Base-by-base conservation (phyloP, 2,329 filamentous ascomycete genomes). In the Botrytis hyacinthi region DNA sequence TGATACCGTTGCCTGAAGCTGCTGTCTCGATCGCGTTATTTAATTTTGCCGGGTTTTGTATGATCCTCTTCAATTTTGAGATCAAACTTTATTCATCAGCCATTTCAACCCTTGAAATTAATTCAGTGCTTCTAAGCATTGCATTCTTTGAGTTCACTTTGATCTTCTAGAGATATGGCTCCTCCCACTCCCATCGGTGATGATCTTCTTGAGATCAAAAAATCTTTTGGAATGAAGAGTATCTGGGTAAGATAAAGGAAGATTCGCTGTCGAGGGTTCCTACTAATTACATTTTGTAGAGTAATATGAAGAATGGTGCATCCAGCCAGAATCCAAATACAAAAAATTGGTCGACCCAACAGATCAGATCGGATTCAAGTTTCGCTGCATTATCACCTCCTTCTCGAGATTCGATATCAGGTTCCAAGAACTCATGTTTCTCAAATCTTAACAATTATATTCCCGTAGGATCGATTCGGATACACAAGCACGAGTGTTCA, bases 381-480 rank as follows among this genome's bases (percentile, higher is more conserved):
- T 68, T 68, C 7, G 32, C 48, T 32, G 35, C n/a, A 22, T 5
- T 51, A 57, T 26, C 26, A 57, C 35, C 35, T 22, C 35, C n/a
- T 1, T 68, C 22, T 16, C 48, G 20, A 22, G 37, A 9, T 3
- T 42, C 63, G 2, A 48, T 48, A 20, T n/a, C 12, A 18, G 12
- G 7, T 18, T 66, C 44, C 63, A 18, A 6, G 1, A 35, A 35
- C 16, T 72, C 72, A 22, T 61, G 75, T 59, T 72, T 75, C n/a
- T 69, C 74, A 61, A 74, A 79, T 46, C 78, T 80, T 10, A 73
- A 59, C 4, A 80, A 76, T 51, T 80, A 78, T 54, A 80, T 80
- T 2, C 77, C 79, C 1, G 73, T 72, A 54, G 78, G 79, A 7
- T 78, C 77, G 66, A 69, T 80, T 16, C 77, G 78, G 48, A 69